Evolutionary conservation across 805 yeast genomes (phyloP).

Genomic region (Priceomyces melissophilus): DNA sequence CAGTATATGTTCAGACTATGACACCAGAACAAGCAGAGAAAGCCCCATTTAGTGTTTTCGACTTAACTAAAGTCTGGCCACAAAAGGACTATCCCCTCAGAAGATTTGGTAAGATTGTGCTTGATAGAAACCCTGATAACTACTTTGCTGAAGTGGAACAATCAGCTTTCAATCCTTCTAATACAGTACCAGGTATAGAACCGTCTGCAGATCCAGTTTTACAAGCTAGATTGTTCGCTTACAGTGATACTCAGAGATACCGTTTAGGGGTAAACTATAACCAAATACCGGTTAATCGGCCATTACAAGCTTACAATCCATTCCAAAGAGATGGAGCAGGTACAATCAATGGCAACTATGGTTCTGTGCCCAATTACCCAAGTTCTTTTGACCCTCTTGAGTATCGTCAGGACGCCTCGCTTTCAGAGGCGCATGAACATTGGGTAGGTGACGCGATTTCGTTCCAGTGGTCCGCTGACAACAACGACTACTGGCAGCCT

Average conservation of each 20-base stretch:
- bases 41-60: slow-evolving; percentile 44
- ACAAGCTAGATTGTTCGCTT: slow-evolving; percentile 75
- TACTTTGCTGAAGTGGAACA: slow-evolving; percentile 61
- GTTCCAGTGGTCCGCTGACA: slow-evolving; percentile 21
- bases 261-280: slow-evolving; percentile 67
- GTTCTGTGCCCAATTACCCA: slow-evolving; percentile 10
- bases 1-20: slow-evolving; percentile 81
- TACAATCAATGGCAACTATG: slow-evolving; percentile 7
- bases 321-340: slow-evolving; percentile 9
- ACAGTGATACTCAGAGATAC: slow-evolving; percentile 83
- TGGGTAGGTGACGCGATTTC: slow-evolving; percentile 24
- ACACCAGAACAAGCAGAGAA: slow-evolving; percentile 52
- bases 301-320: slow-evolving; percentile 5
- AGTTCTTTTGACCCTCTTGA: slow-evolving; percentile 6
- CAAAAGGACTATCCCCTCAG: slow-evolving; percentile 52
- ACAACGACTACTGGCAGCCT: slow-evolving; percentile 21
- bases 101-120: slow-evolving; percentile 49
- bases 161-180: slow-evolving; percentile 80
- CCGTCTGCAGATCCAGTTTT: slow-evolving; percentile 80
- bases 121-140: slow-evolving; percentile 54
- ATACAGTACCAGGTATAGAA: slow-evolving; percentile 77
- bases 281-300: slow-evolving; percentile 57
- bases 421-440: slow-evolving; percentile 20
- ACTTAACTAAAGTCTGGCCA: slow-evolving; percentile 57
- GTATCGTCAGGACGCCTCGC: slow-evolving; percentile 5